Conservation (phyloP, 2,329 filamentous ascomycete species). For the Lachnellula cervina region DNA sequence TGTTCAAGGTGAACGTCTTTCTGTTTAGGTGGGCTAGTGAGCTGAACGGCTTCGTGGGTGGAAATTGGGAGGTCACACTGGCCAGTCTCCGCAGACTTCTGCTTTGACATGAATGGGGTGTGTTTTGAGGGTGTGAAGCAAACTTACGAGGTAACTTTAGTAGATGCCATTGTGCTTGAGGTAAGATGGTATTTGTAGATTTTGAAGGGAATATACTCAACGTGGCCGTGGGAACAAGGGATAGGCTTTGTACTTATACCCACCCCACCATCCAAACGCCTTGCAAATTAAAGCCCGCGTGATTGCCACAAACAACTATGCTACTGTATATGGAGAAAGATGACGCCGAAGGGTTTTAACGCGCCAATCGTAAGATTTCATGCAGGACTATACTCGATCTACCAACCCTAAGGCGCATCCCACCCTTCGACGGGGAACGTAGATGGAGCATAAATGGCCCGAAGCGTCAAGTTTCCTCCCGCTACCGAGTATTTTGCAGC, state of each 20-base stretch:
- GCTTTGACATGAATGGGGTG: conserved; percentile 18
- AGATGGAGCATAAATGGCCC: not conserved
- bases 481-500: not conserved
- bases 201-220: not conserved
- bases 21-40: conserved; percentile 23
- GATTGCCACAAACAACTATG: not conserved
- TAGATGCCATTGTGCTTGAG: conserved; percentile 27
- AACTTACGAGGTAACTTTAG: conserved; percentile 29
- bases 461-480: not conserved
- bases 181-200: not conserved
- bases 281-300: not conserved
- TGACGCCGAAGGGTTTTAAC: conserved; percentile 6
- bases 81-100: conserved; percentile 29
- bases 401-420: not conserved
- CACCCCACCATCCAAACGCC: not conserved
- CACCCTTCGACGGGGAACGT: not conserved
- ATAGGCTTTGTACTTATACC: conserved; percentile 16
- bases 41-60: conserved; percentile 13
- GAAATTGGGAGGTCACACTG: conserved; percentile 16
- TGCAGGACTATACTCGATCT: conserved; percentile 1
- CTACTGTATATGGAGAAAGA: not conserved
- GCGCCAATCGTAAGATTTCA: not conserved
- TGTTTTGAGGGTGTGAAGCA: conserved; percentile 9
- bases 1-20: conserved; percentile 65
- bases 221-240: conserved; percentile 5